Conservation (phyloP, 2,329 filamentous ascomycete species). For the Exophiala sp. region DNA sequence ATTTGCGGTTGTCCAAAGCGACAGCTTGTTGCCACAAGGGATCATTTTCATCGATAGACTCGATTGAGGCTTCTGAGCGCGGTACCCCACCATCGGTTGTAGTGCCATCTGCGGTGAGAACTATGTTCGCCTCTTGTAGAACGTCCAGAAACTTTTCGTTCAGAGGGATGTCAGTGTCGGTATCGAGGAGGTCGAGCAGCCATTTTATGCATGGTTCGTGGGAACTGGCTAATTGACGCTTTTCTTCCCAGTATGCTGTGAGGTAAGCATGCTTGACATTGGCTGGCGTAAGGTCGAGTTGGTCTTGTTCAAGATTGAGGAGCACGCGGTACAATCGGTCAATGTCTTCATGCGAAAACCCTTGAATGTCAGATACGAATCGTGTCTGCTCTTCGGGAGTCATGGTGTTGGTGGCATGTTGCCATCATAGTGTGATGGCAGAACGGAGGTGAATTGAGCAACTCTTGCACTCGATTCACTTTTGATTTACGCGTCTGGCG, state of each 20-base stretch:
- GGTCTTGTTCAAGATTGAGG: constrained; percentile 11
- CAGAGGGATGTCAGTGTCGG: constrained; percentile 9
- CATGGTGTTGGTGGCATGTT: constrained; percentile 4
- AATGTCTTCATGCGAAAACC: constrained; percentile 15
- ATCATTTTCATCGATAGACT: constrained; percentile 16
- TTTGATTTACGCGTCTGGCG: too few species aligned
- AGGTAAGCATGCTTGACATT: constrained; percentile 8
- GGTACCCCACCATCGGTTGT: constrained; percentile 11
- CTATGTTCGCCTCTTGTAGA: constrained; percentile 19
- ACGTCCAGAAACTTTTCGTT: constrained; percentile 22
- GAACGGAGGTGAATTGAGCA: too few species aligned
- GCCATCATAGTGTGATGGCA: neutral
- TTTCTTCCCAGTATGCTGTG: constrained; percentile 7
- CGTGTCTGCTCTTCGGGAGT: constrained; percentile 15
- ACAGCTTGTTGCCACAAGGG: constrained; percentile 21
- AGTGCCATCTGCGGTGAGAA: constrained; percentile 15
- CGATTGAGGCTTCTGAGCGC: constrained; percentile 6
- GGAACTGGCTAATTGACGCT: neutral
- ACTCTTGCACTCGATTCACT: too few species aligned
- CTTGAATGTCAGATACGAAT: constrained; percentile 9
- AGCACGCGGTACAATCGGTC: constrained; percentile 18
- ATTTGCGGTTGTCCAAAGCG: constrained; percentile 16
- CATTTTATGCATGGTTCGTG: constrained; percentile 14
- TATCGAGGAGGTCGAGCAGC: constrained; percentile 10
- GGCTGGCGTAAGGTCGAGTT: constrained; percentile 1